phyloP scores from a whole-genome alignment of 805 yeast species.

The Ogataea chonburiensis region DNA sequence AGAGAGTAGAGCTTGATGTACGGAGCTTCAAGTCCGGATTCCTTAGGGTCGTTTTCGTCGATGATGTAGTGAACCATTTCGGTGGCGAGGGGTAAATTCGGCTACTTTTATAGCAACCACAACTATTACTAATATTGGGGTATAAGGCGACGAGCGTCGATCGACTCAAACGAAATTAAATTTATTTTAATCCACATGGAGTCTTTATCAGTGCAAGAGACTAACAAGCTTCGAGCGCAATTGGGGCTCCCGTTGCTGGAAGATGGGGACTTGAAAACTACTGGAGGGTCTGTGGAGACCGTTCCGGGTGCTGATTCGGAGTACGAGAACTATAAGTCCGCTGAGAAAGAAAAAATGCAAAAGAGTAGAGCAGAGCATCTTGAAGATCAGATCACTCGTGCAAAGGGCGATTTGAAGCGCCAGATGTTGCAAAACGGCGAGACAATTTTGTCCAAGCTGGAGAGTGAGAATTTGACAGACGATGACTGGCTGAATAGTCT shows the following conservation, averaged over 20 bases:
- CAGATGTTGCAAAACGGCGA: constrained; percentile 25
- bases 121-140: too few relatives aligned
- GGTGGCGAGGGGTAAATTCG: neutral
- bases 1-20: constrained; percentile 42
- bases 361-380: constrained; percentile 29
- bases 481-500: constrained; percentile 37
- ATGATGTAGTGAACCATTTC: constrained; percentile 33
- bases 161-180: constrained; percentile 5
- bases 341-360: constrained; percentile 34
- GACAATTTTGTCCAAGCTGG: constrained; percentile 28
- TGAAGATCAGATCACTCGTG: constrained; percentile 13
- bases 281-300: constrained; percentile 38
- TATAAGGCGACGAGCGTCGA: too few relatives aligned
- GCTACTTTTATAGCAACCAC: too few relatives aligned
- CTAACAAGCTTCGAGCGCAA: constrained; percentile 22
- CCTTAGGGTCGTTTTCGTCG: constrained; percentile 36
- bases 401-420: constrained; percentile 22
- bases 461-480: constrained; percentile 32
- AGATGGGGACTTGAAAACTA: neutral
- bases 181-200: constrained; percentile 14
- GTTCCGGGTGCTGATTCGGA: constrained; percentile 31
- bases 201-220: constrained; percentile 24
- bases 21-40: constrained; percentile 37
- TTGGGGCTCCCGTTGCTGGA: constrained; percentile 22
- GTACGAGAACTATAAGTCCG: constrained; percentile 34